Conservation (phyloP, 768 basidiomycete genomes). For the Phylloporus arenicola region DNA sequence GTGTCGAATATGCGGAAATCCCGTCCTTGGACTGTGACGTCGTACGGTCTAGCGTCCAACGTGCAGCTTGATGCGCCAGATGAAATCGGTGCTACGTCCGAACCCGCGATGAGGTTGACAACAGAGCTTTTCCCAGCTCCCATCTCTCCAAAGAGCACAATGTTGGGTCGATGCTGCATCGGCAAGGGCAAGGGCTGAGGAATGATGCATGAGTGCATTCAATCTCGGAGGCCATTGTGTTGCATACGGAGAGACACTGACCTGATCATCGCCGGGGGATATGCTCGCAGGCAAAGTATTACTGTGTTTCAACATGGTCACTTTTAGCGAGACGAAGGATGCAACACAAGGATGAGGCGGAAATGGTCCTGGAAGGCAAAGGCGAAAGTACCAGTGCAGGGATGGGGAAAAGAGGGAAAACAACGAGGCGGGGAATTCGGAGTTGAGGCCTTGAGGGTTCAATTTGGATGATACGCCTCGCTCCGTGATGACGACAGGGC, state of each 20-base stretch:
- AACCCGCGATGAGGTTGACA: conserved; percentile 36
- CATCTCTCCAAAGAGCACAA: conserved; percentile 28
- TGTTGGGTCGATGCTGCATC: conserved; percentile 15
- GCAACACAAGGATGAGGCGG: neutral
- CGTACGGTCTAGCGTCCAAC: conserved; percentile 27
- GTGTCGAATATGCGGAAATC: conserved; percentile 33
- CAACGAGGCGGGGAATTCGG: neutral
- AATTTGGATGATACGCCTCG: conserved; percentile 7
- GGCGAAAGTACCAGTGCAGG: neutral
- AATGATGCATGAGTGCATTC: neutral
- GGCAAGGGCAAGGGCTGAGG: conserved; percentile 1
- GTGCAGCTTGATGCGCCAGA: conserved; percentile 32
- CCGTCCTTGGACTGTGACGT: conserved; percentile 11
- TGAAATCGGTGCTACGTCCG: conserved; percentile 24
- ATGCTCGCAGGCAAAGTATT: neutral
- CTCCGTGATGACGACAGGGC: neutral
- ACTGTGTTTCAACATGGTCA: conserved; percentile 3
- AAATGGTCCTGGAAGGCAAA: neutral
- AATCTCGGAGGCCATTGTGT: neutral
- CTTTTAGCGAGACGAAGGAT: neutral
- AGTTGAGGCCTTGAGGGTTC: neutral
- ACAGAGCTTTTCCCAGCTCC: conserved; percentile 39
- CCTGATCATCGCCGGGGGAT: conserved; percentile 5
- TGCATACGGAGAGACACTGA: conserved; percentile 2
- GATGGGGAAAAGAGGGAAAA: neutral